Conservation (phyloP, 2,329 filamentous ascomycete genomes). For the Ophiostoma perfectum region DNA sequence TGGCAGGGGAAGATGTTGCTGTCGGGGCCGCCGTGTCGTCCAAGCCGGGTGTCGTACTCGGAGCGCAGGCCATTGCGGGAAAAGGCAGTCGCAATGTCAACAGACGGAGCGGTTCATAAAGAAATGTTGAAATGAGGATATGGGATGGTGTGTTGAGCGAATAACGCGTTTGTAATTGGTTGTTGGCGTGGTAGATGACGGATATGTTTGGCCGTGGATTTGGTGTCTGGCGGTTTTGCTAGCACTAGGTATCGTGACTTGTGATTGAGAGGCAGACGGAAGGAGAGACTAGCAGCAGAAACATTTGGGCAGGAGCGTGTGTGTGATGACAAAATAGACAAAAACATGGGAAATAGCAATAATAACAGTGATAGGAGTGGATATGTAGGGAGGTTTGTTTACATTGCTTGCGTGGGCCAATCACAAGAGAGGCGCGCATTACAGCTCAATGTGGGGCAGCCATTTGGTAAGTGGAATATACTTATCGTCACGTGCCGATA, state of each 20-base stretch:
- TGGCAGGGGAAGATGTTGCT: neutral
- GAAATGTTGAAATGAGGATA: neutral
- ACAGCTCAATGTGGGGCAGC: neutral
- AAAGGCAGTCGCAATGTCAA: constrained; percentile 7
- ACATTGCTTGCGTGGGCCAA: constrained; percentile 22
- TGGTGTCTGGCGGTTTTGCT: neutral
- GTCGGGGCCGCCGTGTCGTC: neutral
- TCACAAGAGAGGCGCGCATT: constrained; percentile 15
- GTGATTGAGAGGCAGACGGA: neutral
- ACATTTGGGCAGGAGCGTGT: constrained; percentile 8
- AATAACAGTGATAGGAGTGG: neutral
- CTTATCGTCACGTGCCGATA: constrained; percentile 23
- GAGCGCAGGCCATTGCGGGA: neutral
- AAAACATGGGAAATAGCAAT: neutral
- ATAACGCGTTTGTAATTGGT: neutral
- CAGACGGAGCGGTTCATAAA: neutral
- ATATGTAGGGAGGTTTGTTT: constrained; percentile 23
- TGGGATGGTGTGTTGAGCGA: neutral
- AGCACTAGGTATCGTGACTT: neutral
- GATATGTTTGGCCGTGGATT: neutral
- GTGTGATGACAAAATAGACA: neutral
- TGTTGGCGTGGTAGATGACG: neutral
- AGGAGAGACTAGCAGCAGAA: neutral
- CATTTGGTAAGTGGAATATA: no score
- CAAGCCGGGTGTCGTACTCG: neutral